These are phyloP conservation scores for Solanum piurae DNA, from an alignment of 257 asterid species.

Conservation along the genomic window DNA sequence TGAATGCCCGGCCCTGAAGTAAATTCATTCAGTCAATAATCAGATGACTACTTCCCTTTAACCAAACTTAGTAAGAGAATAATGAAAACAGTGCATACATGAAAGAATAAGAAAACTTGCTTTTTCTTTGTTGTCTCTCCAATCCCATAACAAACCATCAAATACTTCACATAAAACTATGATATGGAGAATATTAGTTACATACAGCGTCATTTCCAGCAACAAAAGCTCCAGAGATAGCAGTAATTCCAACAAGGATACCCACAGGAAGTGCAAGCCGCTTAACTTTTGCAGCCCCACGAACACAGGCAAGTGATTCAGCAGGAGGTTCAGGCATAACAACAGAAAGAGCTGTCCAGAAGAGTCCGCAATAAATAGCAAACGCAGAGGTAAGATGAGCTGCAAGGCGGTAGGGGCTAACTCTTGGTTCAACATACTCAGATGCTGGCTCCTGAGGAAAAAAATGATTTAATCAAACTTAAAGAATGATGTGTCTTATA, in stretches of 20 bases:
- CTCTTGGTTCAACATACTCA: slow-evolving; percentile 76
- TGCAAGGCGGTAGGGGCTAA: slow-evolving; percentile 96
- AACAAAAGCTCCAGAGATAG: slow-evolving; percentile 94
- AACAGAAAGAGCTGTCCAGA: slow-evolving; percentile 93
- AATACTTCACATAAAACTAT: neutral
- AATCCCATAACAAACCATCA: neutral
- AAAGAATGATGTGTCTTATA: neutral
- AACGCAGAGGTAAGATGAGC: slow-evolving; percentile 96
- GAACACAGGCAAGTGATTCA: slow-evolving; percentile 71
- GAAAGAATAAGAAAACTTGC: neutral
- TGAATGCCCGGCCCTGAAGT: slow-evolving; percentile 82
- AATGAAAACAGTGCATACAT: neutral
- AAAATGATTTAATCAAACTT: slow-evolving; percentile 2
- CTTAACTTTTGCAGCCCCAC: slow-evolving; percentile 80
- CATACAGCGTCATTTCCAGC: slow-evolving; percentile 98
- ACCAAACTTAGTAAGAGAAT: neutral
- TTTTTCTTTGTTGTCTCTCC: neutral
- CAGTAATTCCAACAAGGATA: slow-evolving; percentile 78
- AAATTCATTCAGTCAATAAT: neutral
- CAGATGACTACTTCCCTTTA: neutral
- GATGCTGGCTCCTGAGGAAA: slow-evolving; percentile 64
- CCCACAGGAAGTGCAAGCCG: slow-evolving; percentile 73
- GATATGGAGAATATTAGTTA: neutral
- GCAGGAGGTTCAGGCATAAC: slow-evolving; percentile 96
- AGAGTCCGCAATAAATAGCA: slow-evolving; percentile 73